Conservation (phyloP, 2,329 filamentous ascomycete genomes). For the Botrytis fragariae region DNA sequence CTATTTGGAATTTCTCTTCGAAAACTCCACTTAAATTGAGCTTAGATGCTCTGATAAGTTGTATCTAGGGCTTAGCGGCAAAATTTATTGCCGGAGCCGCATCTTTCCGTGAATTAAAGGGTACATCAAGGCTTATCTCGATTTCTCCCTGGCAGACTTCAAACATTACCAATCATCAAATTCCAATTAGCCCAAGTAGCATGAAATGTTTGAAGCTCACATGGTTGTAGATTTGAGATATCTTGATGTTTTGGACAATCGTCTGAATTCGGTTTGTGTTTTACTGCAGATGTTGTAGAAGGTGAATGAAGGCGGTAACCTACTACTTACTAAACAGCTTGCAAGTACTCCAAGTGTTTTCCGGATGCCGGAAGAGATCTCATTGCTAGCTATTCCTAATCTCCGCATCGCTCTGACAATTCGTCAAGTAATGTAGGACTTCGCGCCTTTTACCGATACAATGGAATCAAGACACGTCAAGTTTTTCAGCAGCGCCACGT, state of each 20-base stretch:
- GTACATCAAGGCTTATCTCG: background rate
- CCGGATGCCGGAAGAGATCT: background rate
- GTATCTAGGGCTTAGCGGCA: too few species aligned
- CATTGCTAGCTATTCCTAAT: too few species aligned
- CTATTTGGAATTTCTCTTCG: too few species aligned
- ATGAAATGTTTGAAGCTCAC: background rate
- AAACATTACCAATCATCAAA: background rate
- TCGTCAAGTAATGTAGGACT: too few species aligned
- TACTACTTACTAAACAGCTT: background rate
- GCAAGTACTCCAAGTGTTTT: too few species aligned
- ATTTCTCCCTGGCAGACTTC: background rate
- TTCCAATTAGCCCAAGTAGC: background rate
- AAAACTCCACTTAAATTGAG: background rate
- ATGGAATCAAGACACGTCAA: background rate
- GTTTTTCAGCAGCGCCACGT: background rate
- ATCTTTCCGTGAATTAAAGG: background rate
- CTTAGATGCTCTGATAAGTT: background rate
- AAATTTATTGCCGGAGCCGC: background rate
- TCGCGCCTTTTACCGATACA: background rate
- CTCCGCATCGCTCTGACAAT: accelerated
- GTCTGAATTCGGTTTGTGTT: background rate
- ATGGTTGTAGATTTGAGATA: background rate
- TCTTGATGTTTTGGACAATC: background rate
- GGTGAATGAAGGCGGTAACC: background rate
- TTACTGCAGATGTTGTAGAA: background rate